Evolutionary conservation across 345 rosid genomes (phyloP), one percentile per base, ranked within the genome.

Genomic region (Eucalyptus curtisii): DNA sequence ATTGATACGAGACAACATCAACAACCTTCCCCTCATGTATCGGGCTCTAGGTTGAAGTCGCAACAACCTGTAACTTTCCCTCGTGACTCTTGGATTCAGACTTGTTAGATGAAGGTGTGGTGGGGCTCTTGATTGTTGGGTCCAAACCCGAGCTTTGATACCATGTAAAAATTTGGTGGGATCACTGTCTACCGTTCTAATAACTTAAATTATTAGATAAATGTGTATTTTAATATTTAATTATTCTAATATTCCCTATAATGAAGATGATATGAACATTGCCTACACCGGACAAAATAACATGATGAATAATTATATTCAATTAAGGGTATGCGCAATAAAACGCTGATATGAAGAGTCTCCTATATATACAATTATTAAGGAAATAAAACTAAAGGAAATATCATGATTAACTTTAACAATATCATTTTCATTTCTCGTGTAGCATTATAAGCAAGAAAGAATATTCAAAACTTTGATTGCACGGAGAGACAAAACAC

Each of bases 151-250:
- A 0, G 55, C 24, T 52, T 0, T 17, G 4, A 17, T 50, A 50
- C 0, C 3, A 0, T 1, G 1, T 52, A 52, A 52, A 52, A 52
- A 52, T 19, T 52, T 52, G 24, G 0, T 52, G 4, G 55, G 4
- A 3, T 0, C 4, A 50, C 0, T 0, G 0, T 2, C 22, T 0
- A 50, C 22, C 0, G 0, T 3, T 52, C 0, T 52, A 3, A 52
- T 17, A 52, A 52, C 4, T 52, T 52, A 52, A 52, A 52, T 52
- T 17, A 7, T 7, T 7, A 50, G 0, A 50, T 17, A 0, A 50
- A 7, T 0, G 0, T 17, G 9, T 50, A 2, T 0, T 52, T 50
- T 52, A 52, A 52, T 52, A 52, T 17, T 50, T 7, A 50, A 50
- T 50, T 50, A 7, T 50, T 7, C 0, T 50, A 50, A 50, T 0